Evolutionary conservation across 139 green algal genomes (phyloP).

Genomic region (Ettlia oleoabundans): DNA sequence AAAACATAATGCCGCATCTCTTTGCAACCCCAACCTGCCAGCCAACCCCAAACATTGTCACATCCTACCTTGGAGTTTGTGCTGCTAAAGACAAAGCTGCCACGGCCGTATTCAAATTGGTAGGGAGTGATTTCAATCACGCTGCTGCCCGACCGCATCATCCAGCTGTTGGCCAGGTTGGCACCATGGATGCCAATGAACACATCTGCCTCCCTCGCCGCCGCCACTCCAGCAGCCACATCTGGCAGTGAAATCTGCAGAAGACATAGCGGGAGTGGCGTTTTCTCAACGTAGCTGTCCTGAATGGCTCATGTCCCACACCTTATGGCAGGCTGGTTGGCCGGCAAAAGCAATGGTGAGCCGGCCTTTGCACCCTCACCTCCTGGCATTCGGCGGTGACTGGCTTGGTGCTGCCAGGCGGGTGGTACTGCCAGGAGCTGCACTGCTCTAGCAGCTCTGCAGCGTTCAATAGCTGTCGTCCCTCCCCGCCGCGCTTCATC

Average conservation of each 20-base stretch:
- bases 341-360: too few relatives aligned
- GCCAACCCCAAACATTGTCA: not conserved
- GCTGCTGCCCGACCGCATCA: constrained; percentile 17
- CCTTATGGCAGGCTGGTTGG: too few relatives aligned
- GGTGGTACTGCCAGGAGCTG: constrained; percentile 8
- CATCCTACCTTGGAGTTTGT: constrained; percentile 1
- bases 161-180: constrained; percentile 35
- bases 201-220: constrained; percentile 12
- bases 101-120: constrained; percentile 19
- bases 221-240: constrained; percentile 8
- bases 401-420: not conserved
- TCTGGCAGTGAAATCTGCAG: not conserved
- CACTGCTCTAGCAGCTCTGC: constrained; percentile 16
- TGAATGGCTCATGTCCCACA: not conserved
- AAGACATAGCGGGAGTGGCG: too few relatives aligned
- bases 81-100: constrained; percentile 12
- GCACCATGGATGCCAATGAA: constrained; percentile 31
- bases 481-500: constrained; percentile 21
- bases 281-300: too few relatives aligned
- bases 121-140: constrained; percentile 24
- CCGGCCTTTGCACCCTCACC: not conserved
- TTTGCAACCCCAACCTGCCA: not conserved
- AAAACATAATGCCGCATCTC: too few relatives aligned
- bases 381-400: not conserved
- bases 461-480: constrained; percentile 10